phyloP scores from a whole-genome alignment of 2,329 filamentous ascomycete genomes.

The Penicillium brevicompactum region DNA sequence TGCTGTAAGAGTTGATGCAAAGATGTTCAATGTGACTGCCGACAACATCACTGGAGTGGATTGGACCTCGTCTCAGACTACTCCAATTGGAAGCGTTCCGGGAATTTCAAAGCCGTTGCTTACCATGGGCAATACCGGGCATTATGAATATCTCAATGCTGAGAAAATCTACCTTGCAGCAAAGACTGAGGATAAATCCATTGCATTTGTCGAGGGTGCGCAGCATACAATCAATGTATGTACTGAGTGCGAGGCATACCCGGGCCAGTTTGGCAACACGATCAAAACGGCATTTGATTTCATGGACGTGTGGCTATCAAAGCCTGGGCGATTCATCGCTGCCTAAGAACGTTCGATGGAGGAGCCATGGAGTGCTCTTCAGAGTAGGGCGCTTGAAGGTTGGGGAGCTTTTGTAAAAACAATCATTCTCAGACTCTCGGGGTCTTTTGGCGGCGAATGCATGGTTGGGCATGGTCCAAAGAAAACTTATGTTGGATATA shows the following conservation, averaged over 20 bases:
- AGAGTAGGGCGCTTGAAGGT: no score
- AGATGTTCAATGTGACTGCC: not conserved
- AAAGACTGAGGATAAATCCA: slow-evolving; percentile 17
- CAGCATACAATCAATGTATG: slow-evolving; percentile 22
- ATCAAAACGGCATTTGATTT: slow-evolving; percentile 20
- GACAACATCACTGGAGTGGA: not conserved
- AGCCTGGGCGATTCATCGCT: not conserved
- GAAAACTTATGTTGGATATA: no score
- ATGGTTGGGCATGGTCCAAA: no score
- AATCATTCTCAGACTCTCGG: no score
- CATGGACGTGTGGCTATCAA: slow-evolving; percentile 14
- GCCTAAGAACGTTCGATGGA: no score
- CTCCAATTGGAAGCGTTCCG: slow-evolving; percentile 4
- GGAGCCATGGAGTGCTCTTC: no score
- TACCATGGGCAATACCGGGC: slow-evolving; percentile 20
- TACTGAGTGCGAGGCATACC: slow-evolving; percentile 23
- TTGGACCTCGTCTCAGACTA: not conserved
- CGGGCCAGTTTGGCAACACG: slow-evolving; percentile 23
- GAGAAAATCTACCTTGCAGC: slow-evolving; percentile 22
- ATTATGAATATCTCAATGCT: slow-evolving; percentile 23
- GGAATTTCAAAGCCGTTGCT: slow-evolving; percentile 20
- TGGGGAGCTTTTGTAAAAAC: no score
- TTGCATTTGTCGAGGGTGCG: slow-evolving; percentile 24
- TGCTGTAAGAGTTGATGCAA: not conserved
- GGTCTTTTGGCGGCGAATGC: no score